Conservation (phyloP, 2,329 filamentous ascomycete genomes). For the Beauveria sp. region DNA sequence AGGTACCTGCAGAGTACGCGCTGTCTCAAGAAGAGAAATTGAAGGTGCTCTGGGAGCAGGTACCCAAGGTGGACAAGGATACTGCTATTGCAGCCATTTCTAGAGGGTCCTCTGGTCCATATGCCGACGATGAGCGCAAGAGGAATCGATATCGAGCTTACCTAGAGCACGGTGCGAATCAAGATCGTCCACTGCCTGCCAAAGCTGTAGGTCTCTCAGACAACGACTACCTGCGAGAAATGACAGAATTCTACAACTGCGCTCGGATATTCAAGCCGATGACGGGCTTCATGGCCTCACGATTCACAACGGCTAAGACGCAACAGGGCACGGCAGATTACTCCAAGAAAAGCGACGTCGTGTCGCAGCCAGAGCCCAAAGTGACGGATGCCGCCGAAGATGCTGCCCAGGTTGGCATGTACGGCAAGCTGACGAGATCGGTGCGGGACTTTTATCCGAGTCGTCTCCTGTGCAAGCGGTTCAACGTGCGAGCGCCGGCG, state of each 20-base stretch:
- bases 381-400: constrained; percentile 66
- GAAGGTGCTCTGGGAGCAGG: constrained; percentile 48
- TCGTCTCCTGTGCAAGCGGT: constrained; percentile 84
- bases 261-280: constrained; percentile 80
- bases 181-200: constrained; percentile 41
- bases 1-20: constrained; percentile 60
- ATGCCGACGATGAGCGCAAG: constrained; percentile 74
- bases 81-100: constrained; percentile 62
- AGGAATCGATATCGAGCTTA: constrained; percentile 73
- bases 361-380: constrained; percentile 27
- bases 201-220: constrained; percentile 38
- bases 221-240: constrained; percentile 73
- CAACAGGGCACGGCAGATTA: constrained; percentile 20
- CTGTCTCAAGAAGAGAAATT: constrained; percentile 56
- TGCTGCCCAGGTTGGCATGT: constrained; percentile 88
- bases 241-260: constrained; percentile 63
- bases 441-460: constrained; percentile 69
- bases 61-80: constrained; percentile 58
- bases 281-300: constrained; percentile 84
- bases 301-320: constrained; percentile 69
- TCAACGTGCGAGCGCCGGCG: constrained; percentile 74
- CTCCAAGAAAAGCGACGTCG: constrained; percentile 16
- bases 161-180: constrained; percentile 62
- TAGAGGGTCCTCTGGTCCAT: constrained; percentile 62
- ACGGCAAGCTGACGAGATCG: constrained; percentile 76